phyloP scores from a whole-genome alignment of 495 filamentous ascomycete genomes.

The Venustampulla echinocandica region DNA sequence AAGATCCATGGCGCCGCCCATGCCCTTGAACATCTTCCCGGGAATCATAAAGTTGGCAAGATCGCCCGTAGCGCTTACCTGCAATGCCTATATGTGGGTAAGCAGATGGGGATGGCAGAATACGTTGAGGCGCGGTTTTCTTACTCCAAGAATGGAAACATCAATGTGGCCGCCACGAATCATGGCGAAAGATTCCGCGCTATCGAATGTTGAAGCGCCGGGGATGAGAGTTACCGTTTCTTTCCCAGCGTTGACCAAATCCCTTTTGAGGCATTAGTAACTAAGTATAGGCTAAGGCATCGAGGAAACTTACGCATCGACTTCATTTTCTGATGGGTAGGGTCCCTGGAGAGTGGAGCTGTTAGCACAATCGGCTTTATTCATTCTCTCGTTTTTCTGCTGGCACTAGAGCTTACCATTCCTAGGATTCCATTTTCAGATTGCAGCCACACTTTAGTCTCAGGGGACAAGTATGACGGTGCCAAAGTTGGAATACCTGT shows the following conservation, averaged over 20 bases:
- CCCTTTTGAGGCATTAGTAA: slow-evolving; percentile 33
- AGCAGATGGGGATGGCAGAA: not conserved
- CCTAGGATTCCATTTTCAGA: slow-evolving; percentile 92
- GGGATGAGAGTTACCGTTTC: slow-evolving; percentile 82
- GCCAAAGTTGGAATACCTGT: slow-evolving; percentile 52
- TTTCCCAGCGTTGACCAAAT: slow-evolving; percentile 92
- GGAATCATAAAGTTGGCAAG: slow-evolving; percentile 93
- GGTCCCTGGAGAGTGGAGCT: slow-evolving; percentile 34
- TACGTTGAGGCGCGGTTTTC: not conserved
- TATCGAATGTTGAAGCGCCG: slow-evolving; percentile 73
- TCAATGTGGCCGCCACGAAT: slow-evolving; percentile 82
- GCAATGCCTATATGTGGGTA: slow-evolving; percentile 52
- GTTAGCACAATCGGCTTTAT: not conserved
- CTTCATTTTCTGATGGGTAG: slow-evolving; percentile 63
- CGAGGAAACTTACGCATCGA: slow-evolving; percentile 36
- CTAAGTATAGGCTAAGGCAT: not conserved
- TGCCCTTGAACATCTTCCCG: slow-evolving; percentile 87
- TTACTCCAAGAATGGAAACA: slow-evolving; percentile 70
- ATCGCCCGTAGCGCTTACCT: slow-evolving; percentile 75
- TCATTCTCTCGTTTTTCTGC: slow-evolving; percentile 43
- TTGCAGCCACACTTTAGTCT: slow-evolving; percentile 68
- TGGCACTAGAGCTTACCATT: slow-evolving; percentile 65
- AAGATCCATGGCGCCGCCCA: slow-evolving; percentile 91
- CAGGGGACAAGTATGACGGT: slow-evolving; percentile 42
- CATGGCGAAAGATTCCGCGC: slow-evolving; percentile 91